A percentile compares a stretch with the other conserved stretches of the same genome.
phyloP scores from a whole-genome alignment of 208 protist species.

The Acanthamoeba rhysodes region DNA sequence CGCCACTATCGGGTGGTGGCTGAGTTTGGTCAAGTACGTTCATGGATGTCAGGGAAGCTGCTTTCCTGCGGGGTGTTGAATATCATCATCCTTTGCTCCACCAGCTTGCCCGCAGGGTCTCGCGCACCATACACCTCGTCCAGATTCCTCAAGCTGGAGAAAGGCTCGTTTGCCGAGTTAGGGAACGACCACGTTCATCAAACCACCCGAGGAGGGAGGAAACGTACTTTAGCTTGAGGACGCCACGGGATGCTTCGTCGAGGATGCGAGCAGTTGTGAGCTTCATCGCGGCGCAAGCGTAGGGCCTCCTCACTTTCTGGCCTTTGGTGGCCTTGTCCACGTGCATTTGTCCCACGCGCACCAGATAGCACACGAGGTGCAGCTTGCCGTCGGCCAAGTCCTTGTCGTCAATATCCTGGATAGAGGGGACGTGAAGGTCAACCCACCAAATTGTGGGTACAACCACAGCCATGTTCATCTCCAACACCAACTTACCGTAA shows the following conservation, averaged over 20 bases:
- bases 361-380: constrained; percentile 75
- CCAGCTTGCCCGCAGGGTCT: constrained; percentile 62
- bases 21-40: neutral
- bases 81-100: constrained; percentile 77
- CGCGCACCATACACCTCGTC: neutral
- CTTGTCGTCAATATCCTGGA: constrained; percentile 72
- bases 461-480: no score
- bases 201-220: neutral
- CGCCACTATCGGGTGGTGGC: no score
- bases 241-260: neutral
- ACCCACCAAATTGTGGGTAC: neutral
- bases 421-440: neutral
- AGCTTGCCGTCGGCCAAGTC: constrained; percentile 75
- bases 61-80: constrained; percentile 78
- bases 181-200: neutral
- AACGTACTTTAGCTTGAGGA: neutral
- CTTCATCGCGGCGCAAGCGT: constrained; percentile 72
- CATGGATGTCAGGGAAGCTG: constrained; percentile 75
- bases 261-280: neutral
- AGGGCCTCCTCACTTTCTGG: constrained; percentile 78
- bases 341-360: constrained; percentile 80
- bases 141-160: neutral
- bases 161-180: neutral
- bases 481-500: constrained; percentile 71
- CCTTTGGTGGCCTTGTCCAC: constrained; percentile 54